phyloP scores from a whole-genome alignment of 805 yeast species.

The Phaffomyces antillensis region DNA sequence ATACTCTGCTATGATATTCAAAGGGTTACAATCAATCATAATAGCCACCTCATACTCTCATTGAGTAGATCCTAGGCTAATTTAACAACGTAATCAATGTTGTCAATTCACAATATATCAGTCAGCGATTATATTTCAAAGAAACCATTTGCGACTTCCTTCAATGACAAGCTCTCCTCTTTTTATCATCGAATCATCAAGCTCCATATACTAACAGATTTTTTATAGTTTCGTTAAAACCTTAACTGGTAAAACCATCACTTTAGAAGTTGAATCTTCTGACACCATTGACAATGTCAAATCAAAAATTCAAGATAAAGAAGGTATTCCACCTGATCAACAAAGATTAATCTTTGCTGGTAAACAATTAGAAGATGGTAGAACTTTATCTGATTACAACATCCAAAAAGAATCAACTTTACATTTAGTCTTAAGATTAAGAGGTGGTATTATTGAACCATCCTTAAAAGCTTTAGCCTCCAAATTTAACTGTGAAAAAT shows the following conservation, averaged over 20 bases:
- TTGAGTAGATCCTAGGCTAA: too few species aligned
- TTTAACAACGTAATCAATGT: too few species aligned
- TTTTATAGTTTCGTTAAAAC: constrained; percentile 62
- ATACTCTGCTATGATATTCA: too few species aligned
- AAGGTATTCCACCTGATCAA: constrained; percentile 99
- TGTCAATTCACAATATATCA: too few species aligned
- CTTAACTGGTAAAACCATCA: constrained; percentile 89
- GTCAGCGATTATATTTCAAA: too few species aligned
- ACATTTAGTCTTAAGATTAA: constrained; percentile 92
- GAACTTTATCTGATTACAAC: constrained; percentile 99
- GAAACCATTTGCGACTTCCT: too few species aligned
- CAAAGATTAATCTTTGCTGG: constrained; percentile 99
- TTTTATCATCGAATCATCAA: background rate
- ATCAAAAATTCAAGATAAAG: constrained; percentile 98
- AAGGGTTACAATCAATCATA: too few species aligned
- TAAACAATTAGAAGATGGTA: constrained; percentile 98
- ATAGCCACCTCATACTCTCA: too few species aligned
- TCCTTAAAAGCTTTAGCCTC: constrained; percentile 98
- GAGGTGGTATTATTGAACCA: constrained; percentile 99
- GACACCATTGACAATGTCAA: constrained; percentile 98
- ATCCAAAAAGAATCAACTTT: constrained; percentile 99
- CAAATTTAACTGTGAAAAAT: constrained; percentile 99
- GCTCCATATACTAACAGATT: constrained; percentile 12
- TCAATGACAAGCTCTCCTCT: too few species aligned
- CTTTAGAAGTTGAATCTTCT: constrained; percentile 97